Conservation (phyloP, 345 rosid genomes). For the Lagerstroemia speciosa region DNA sequence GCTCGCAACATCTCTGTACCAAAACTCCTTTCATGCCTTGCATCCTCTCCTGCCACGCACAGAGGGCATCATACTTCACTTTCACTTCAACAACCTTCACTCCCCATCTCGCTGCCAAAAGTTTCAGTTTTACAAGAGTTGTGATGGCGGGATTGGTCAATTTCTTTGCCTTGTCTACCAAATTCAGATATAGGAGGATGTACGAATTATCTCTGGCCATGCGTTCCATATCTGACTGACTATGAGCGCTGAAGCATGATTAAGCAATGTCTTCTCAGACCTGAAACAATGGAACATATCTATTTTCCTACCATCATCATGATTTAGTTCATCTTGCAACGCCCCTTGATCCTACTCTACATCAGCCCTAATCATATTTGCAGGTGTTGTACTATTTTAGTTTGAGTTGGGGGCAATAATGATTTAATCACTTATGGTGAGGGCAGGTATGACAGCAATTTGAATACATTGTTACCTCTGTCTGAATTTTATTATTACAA, state of each 20-base stretch:
- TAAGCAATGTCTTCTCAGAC: slow-evolving; percentile 59
- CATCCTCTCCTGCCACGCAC: slow-evolving; percentile 50
- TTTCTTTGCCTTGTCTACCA: slow-evolving; percentile 38
- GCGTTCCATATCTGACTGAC: slow-evolving; percentile 55
- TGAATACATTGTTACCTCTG: background rate
- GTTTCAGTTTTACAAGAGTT: slow-evolving; percentile 36
- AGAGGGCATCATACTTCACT: slow-evolving; percentile 56
- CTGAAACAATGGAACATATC: slow-evolving; percentile 45
- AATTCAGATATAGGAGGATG: slow-evolving; percentile 41
- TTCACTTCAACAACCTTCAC: slow-evolving; percentile 41
- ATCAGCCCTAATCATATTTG: slow-evolving; percentile 59
- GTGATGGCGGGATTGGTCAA: slow-evolving; percentile 40
- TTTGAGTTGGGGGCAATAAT: slow-evolving; percentile 24
- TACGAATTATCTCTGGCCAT: slow-evolving; percentile 54
- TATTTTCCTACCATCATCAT: slow-evolving; percentile 40
- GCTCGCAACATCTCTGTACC: slow-evolving; percentile 37
- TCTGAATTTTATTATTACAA: background rate
- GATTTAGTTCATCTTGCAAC: slow-evolving; percentile 69
- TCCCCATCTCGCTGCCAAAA: slow-evolving; percentile 40
- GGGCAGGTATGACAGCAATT: background rate
- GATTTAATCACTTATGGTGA: slow-evolving; percentile 22
- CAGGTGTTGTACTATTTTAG: slow-evolving; percentile 64
- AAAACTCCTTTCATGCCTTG: slow-evolving; percentile 41
- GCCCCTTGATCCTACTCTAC: slow-evolving; percentile 65
- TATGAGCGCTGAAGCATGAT: slow-evolving; percentile 65